These are phyloP conservation scores for Nigrograna mackinnonii DNA, from an alignment of 2,329 filamentous ascomycete species.

Conservation along the genomic window DNA sequence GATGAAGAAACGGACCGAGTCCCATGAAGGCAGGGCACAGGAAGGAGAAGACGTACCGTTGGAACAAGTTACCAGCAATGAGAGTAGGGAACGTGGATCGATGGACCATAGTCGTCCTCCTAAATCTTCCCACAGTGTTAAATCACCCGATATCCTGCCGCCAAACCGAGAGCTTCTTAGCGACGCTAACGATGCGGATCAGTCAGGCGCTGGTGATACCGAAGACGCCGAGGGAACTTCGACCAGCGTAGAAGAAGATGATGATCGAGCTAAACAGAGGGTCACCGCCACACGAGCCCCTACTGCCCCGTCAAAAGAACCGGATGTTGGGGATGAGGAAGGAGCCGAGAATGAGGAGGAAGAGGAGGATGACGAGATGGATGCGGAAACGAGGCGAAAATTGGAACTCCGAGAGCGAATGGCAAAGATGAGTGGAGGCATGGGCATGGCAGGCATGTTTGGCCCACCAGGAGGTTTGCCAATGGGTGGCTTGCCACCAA, in stretches of 20 bases:
- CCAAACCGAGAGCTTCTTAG: constrained; percentile 59
- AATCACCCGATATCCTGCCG: constrained; percentile 41
- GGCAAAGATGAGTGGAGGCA: constrained; percentile 97
- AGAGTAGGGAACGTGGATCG: constrained; percentile 40
- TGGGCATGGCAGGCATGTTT: constrained; percentile 96
- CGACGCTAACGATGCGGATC: constrained; percentile 68
- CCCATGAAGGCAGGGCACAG: constrained; percentile 36
- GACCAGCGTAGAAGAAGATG: constrained; percentile 75
- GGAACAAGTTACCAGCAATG: constrained; percentile 40
- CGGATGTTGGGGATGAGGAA: constrained; percentile 54
- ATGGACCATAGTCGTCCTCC: constrained; percentile 44
- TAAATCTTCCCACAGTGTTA: constrained; percentile 41
- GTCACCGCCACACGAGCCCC: constrained; percentile 28
- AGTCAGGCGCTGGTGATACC: constrained; percentile 64
- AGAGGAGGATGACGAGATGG: constrained; percentile 83
- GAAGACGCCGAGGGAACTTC: constrained; percentile 65
- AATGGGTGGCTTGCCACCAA: constrained; percentile 54
- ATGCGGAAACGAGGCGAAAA: constrained; percentile 82
- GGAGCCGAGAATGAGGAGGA: constrained; percentile 59
- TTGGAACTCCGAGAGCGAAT: constrained; percentile 92
- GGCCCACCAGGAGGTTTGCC: constrained; percentile 71
- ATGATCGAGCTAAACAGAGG: constrained; percentile 54
- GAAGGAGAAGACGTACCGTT: constrained; percentile 40
- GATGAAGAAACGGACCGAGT: constrained; percentile 65
- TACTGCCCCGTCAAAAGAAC: constrained; percentile 45